Percentiles rank a stretch among this genome's conserved stretches.
These are phyloP conservation scores for Dendrostoma leiphaemia DNA, from an alignment of 2,329 filamentous ascomycete genomes.

Conservation along the genomic window DNA sequence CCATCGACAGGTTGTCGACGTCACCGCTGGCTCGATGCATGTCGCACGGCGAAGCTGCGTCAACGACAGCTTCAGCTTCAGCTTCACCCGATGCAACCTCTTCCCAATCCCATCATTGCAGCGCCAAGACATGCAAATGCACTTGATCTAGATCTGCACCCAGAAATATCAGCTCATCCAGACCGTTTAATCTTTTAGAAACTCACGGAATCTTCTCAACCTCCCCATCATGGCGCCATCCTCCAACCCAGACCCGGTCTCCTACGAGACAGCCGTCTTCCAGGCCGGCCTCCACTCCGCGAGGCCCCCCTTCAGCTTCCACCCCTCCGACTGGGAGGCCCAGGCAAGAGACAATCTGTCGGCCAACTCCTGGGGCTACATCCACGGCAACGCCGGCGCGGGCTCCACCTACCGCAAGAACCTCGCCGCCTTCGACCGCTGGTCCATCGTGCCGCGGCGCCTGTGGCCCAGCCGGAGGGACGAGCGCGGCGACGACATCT, in stretches of 20 bases:
- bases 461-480: conserved; percentile 7
- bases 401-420: conserved; percentile 16
- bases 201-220: neutral
- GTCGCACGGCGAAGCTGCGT: too few species aligned
- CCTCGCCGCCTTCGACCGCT: conserved; percentile 16
- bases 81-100: too few species aligned
- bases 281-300: conserved; percentile 12
- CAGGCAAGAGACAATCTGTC: conserved; percentile 15
- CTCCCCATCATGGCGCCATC: neutral
- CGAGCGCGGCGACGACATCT: neutral
- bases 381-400: conserved; percentile 14
- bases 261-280: conserved; percentile 10
- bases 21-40: too few species aligned
- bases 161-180: too few species aligned
- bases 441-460: conserved; percentile 15
- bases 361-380: conserved; percentile 19
- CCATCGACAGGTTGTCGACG: too few species aligned
- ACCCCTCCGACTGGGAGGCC: conserved; percentile 11
- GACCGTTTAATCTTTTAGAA: too few species aligned
- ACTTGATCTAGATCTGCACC: too few species aligned
- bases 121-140: too few species aligned
- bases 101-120: too few species aligned
- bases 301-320: conserved; percentile 15
- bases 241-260: conserved; percentile 7
- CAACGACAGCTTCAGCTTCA: too few species aligned